Base-by-base conservation (phyloP, 208 protist species). In the Spongospora subterranea region DNA sequence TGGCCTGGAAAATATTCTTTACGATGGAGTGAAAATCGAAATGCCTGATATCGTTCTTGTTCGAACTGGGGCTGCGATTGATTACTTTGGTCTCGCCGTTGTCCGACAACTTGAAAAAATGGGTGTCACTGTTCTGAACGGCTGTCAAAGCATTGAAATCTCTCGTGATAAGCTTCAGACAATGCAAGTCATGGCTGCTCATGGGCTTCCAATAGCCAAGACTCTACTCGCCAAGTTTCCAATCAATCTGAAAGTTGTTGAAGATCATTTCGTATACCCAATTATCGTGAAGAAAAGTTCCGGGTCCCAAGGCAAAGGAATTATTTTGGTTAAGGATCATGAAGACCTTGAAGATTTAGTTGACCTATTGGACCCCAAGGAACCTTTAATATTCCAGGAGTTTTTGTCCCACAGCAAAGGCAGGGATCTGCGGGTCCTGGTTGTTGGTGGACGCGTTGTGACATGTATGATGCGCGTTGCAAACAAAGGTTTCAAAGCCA, bases 81-180 rank as follows among this genome's bases (percentile, higher is more conserved):
- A 91, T 88, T 92, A 92, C 43, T 92, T 92, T 6, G 88, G 89
- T 39, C 90, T 92, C 35, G 91, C 89, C 13, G 89, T 92, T 0
- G 39, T 92, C 0, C 76, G 91, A 41, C 91, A 92, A 46, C 35
- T 92, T n/a, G 91, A 91, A 54, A 91, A 92, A 39, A 89, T 92
- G 71, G 71, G 71, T 43, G 71, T 82, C 71, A 82, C 71, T 43
- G 71, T 82, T 13, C 71, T 82, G 17, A 82, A 82, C n/a, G 71
- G 71, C 13, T 82, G 71, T 43, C 71, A 88, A 11, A 38, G 65
- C 29, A 54, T 92, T 1, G 91, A 92, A 39, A 92, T 91, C n/a
- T 77, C 89, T 17, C 6, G 89, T 38, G 91, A 92, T 66, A 92
- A 92, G 54, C 45, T 92, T 32, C 54, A 88, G 11, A 92, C 91